Conservation (phyloP, 768 basidiomycete species). For the Rhodocollybia butyracea region DNA sequence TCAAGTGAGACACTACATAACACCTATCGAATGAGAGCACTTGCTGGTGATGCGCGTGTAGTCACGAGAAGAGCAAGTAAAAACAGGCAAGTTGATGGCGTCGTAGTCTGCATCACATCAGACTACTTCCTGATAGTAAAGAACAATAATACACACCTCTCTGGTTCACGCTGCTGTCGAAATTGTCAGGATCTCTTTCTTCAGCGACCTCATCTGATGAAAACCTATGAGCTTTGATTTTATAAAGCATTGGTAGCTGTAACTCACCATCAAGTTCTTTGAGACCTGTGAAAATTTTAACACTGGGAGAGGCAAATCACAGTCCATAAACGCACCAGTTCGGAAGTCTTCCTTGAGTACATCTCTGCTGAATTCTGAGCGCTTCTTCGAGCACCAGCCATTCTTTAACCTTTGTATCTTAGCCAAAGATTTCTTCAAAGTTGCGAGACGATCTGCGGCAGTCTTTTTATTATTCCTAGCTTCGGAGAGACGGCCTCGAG, state of each 20-base stretch:
- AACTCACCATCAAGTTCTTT: slow-evolving; percentile 55
- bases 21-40: background rate
- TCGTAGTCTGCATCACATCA: slow-evolving; percentile 44
- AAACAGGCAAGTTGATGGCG: slow-evolving; percentile 58
- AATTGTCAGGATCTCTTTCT: slow-evolving; percentile 52
- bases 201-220: slow-evolving; percentile 51
- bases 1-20: background rate
- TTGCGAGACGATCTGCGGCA: slow-evolving; percentile 29
- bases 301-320: background rate
- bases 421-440: slow-evolving; percentile 35
- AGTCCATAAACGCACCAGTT: slow-evolving; percentile 18
- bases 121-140: background rate
- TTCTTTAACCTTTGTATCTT: slow-evolving; percentile 48
- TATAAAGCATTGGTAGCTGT: background rate
- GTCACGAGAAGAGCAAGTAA: slow-evolving; percentile 59
- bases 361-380: slow-evolving; percentile 49
- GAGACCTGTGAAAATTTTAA: slow-evolving; percentile 25
- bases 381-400: slow-evolving; percentile 55
- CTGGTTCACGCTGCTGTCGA: slow-evolving; percentile 47
- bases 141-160: slow-evolving; percentile 35
- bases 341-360: slow-evolving; percentile 61
- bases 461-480: slow-evolving; percentile 40
- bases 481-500: slow-evolving; percentile 33
- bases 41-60: slow-evolving; percentile 54
- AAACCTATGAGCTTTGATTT: background rate